These are phyloP conservation scores for Blumeriella jaapii DNA, from an alignment of 2,329 filamentous ascomycete genomes.

Conservation along the genomic window DNA sequence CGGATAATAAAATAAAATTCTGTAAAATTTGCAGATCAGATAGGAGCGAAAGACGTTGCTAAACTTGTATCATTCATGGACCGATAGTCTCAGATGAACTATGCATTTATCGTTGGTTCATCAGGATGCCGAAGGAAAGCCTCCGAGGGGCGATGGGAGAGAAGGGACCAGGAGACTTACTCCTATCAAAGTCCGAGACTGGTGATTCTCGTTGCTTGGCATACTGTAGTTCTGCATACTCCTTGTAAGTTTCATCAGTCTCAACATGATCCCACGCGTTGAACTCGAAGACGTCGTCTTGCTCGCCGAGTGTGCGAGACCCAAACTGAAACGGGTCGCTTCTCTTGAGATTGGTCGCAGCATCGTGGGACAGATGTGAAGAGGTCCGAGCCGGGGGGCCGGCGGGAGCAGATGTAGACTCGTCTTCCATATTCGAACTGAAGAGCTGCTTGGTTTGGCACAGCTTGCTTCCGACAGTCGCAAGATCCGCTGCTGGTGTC, in stretches of 20 bases:
- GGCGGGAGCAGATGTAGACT: slow-evolving; percentile 10
- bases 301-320: slow-evolving; percentile 69
- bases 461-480: too few relatives aligned
- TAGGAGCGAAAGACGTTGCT: slow-evolving; percentile 62
- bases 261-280: slow-evolving; percentile 99
- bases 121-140: slow-evolving; percentile 30
- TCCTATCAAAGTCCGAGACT: slow-evolving; percentile 87
- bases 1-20: slow-evolving; percentile 4
- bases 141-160: slow-evolving; percentile 3
- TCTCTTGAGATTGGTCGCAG: slow-evolving; percentile 65
- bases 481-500: too few relatives aligned
- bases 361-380: slow-evolving; percentile 26
- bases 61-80: slow-evolving; percentile 46
- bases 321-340: slow-evolving; percentile 94
- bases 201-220: slow-evolving; percentile 73
- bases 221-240: slow-evolving; percentile 77
- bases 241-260: slow-evolving; percentile 77
- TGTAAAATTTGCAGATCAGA: slow-evolving; percentile 39
- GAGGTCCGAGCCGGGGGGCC: slow-evolving; percentile 13
- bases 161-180: slow-evolving; percentile 34
- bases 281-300: slow-evolving; percentile 89
- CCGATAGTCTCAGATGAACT: slow-evolving; percentile 55
- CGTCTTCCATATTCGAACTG: slow-evolving; percentile 15
- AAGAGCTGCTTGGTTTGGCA: slow-evolving; percentile 13
- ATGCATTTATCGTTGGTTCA: slow-evolving; percentile 49